These are phyloP conservation scores for Brettanomyces bruxellensis DNA, from an alignment of 805 yeast genomes.

Conservation along the genomic window DNA sequence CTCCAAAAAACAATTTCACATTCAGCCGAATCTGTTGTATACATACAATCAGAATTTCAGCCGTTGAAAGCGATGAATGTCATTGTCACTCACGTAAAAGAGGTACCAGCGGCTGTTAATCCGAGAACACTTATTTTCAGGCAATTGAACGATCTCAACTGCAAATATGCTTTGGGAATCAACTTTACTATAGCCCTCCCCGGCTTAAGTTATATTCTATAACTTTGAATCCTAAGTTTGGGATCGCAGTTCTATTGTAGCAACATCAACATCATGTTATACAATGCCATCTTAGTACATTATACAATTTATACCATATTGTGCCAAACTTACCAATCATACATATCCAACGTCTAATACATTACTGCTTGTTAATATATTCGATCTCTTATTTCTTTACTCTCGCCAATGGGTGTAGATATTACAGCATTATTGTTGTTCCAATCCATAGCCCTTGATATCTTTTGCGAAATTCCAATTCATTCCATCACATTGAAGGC, in stretches of 20 bases:
- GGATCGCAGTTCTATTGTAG: no score
- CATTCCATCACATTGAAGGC: constrained; percentile 62
- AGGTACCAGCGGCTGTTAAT: constrained; percentile 31
- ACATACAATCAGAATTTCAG: constrained; percentile 11
- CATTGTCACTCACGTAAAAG: constrained; percentile 47
- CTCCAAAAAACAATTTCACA: not conserved
- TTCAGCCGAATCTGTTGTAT: constrained; percentile 4
- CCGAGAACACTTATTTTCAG: constrained; percentile 49
- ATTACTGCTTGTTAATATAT: not conserved
- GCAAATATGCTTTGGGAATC: constrained; percentile 30
- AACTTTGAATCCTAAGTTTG: not conserved
- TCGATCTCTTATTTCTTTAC: not conserved
- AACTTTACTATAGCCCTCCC: constrained; percentile 44
- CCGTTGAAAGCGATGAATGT: constrained; percentile 37
- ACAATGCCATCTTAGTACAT: no score
- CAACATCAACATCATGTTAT: no score
- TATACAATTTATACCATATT: no score
- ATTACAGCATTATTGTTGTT: constrained; percentile 14
- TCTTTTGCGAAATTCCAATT: constrained; percentile 86
- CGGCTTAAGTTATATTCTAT: constrained; percentile 27
- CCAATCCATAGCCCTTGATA: constrained; percentile 77
- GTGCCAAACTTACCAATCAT: not conserved
- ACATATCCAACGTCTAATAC: not conserved
- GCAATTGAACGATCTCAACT: constrained; percentile 36
- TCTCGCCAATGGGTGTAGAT: no score